Conservation (phyloP, 371 early-diverging fungal genomes). For the Mucor irregularis region DNA sequence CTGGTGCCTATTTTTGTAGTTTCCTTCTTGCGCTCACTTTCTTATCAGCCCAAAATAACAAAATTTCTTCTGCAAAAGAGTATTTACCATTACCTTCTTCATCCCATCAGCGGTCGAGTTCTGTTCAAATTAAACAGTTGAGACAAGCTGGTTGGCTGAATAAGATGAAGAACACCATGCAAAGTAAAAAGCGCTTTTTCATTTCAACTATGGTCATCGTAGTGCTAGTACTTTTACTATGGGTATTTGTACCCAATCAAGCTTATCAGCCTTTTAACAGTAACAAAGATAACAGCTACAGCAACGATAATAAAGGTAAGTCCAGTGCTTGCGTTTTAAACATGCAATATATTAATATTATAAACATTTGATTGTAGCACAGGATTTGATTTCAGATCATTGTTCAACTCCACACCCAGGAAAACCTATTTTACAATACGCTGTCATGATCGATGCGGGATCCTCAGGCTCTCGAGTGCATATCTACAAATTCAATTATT, state of each 20-base stretch:
- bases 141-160: conserved; percentile 30
- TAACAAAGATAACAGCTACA: not conserved
- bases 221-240: conserved; percentile 6
- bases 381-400: conserved; percentile 50
- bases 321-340: too few relatives aligned
- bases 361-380: conserved; percentile 4
- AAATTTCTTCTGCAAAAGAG: conserved; percentile 4
- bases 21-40: not conserved
- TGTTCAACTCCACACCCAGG: conserved; percentile 65
- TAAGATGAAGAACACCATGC: conserved; percentile 26
- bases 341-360: too few relatives aligned
- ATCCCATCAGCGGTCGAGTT: conserved; percentile 46
- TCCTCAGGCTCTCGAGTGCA: conserved; percentile 97
- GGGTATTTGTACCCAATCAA: conserved; percentile 1
- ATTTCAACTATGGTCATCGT: conserved; percentile 12
- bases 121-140: conserved; percentile 40
- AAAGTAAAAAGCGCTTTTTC: conserved; percentile 24
- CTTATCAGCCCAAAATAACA: too few relatives aligned
- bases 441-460: conserved; percentile 93
- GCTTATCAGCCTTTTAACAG: not conserved
- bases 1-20: not conserved
- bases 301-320: not conserved
- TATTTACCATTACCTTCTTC: conserved; percentile 16
- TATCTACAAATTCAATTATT: conserved; percentile 89
- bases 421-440: conserved; percentile 61